Evolutionary conservation across 352 stramenopile genomes (phyloP).

Genomic region (Chrysophaeum taylorii): DNA sequence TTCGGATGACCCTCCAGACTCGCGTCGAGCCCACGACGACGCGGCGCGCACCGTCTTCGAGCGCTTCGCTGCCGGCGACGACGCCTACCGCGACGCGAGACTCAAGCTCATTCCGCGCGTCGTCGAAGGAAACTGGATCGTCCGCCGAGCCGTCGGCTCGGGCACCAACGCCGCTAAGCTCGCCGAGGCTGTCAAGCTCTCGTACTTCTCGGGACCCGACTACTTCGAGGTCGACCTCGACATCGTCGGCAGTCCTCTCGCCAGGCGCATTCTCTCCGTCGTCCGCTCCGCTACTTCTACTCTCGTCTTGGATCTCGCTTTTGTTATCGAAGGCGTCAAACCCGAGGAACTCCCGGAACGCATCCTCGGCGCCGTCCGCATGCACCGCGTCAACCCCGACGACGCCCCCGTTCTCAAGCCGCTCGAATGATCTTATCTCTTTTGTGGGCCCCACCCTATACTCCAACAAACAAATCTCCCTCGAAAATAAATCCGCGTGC

Average conservation of each 20-base stretch:
- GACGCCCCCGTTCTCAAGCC: slow-evolving; percentile 19
- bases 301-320: slow-evolving; percentile 61
- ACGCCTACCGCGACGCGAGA: slow-evolving; percentile 53
- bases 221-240: slow-evolving; percentile 65
- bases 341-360: slow-evolving; percentile 58
- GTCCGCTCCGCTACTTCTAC: slow-evolving; percentile 53
- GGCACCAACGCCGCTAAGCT: slow-evolving; percentile 57
- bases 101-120: slow-evolving; percentile 65
- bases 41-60: neutral
- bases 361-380: slow-evolving; percentile 62
- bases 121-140: slow-evolving; percentile 60
- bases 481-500: too few species aligned
- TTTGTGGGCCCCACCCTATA: too few species aligned
- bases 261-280: slow-evolving; percentile 60
- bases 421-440: too few species aligned
- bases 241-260: slow-evolving; percentile 56
- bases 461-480: too few species aligned
- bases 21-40: neutral
- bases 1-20: too few species aligned
- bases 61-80: slow-evolving; percentile 31
- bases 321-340: slow-evolving; percentile 57
- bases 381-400: slow-evolving; percentile 52
- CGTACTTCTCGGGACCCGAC: slow-evolving; percentile 46
- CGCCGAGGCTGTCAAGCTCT: slow-evolving; percentile 48
- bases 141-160: slow-evolving; percentile 58